Evolutionary conservation across 345 rosid species (phyloP).

Genomic region (Salix udensis): DNA sequence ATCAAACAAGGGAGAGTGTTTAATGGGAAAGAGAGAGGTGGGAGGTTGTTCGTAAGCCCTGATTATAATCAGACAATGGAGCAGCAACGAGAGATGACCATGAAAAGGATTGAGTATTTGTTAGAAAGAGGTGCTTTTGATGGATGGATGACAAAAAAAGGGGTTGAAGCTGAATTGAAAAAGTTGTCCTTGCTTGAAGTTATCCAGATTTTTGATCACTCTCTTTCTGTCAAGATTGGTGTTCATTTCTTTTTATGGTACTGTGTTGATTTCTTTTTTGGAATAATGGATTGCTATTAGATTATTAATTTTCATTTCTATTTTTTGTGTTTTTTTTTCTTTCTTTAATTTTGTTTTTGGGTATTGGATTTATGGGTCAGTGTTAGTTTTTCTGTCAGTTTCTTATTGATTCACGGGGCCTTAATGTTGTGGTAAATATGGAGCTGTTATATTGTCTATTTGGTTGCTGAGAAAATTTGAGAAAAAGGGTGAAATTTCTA

Average conservation of each 20-base stretch:
- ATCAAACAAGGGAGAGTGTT: slow-evolving; percentile 66
- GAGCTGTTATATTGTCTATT: neutral
- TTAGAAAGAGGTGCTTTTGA: slow-evolving; percentile 57
- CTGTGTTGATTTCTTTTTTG: neutral
- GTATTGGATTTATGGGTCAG: neutral
- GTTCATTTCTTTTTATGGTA: slow-evolving; percentile 88
- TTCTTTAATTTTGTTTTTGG: neutral
- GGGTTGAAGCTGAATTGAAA: slow-evolving; percentile 55
- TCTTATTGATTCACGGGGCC: neutral
- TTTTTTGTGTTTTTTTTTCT: neutral
- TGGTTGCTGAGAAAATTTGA: neutral
- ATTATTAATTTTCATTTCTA: neutral
- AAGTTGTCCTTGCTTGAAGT: slow-evolving; percentile 61
- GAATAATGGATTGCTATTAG: no score
- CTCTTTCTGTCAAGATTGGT: slow-evolving; percentile 62
- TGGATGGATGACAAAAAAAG: slow-evolving; percentile 68
- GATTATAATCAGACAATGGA: slow-evolving; percentile 90
- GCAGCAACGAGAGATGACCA: slow-evolving; percentile 82
- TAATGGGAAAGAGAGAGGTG: slow-evolving; percentile 64
- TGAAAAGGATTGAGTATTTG: slow-evolving; percentile 59
- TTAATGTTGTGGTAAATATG: no score
- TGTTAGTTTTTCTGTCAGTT: neutral
- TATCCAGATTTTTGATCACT: slow-evolving; percentile 58
- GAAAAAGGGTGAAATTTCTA: neutral
- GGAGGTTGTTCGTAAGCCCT: slow-evolving; percentile 61